Percentiles rank a stretch among this genome's conserved stretches.
Conservation (phyloP, 805 yeast genomes). For the Kregervanrija fluxuum region DNA sequence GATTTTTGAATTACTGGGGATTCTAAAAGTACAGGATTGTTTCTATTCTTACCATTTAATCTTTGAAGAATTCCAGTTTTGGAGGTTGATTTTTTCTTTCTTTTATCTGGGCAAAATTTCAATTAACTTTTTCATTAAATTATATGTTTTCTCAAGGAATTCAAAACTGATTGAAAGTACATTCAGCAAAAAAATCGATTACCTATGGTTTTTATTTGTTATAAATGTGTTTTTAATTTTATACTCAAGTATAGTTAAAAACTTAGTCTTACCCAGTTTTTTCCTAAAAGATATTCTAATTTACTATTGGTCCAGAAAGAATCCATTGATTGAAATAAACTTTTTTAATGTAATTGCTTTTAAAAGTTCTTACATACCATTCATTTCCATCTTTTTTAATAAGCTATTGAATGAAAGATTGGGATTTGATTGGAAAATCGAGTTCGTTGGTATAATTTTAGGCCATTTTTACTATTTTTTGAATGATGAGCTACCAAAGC, state of each 20-base stretch:
- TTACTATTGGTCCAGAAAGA: slow-evolving; percentile 41
- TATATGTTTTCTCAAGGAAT: slow-evolving; percentile 31
- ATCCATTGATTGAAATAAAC: slow-evolving; percentile 33
- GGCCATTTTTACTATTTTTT: slow-evolving; percentile 37
- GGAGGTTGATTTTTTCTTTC: slow-evolving; percentile 31
- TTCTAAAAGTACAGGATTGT: slow-evolving; percentile 25
- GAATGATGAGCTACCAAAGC: slow-evolving; percentile 35
- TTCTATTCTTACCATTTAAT: slow-evolving; percentile 32
- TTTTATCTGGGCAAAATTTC: slow-evolving; percentile 35
- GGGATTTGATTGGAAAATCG: slow-evolving; percentile 9
- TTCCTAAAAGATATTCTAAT: slow-evolving; percentile 31
- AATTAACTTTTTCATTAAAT: slow-evolving; percentile 26
- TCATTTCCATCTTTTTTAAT: slow-evolving; percentile 24
- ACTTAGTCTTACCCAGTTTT: slow-evolving; percentile 31
- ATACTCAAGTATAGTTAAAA: slow-evolving; percentile 21
- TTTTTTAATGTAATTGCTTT: slow-evolving; percentile 36
- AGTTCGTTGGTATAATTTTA: slow-evolving; percentile 31
- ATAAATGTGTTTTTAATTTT: slow-evolving; percentile 24
- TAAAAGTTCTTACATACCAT: slow-evolving; percentile 37
- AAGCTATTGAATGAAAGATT: slow-evolving; percentile 4
- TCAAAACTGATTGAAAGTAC: slow-evolving; percentile 34
- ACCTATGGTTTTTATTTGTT: slow-evolving; percentile 31
- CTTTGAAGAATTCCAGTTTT: slow-evolving; percentile 31
- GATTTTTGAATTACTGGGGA: slow-evolving; percentile 27
- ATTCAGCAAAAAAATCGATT: slow-evolving; percentile 27